These are phyloP conservation scores for Kwoniella sp. DNA, from an alignment of 768 basidiomycete species.

Conservation along the genomic window DNA sequence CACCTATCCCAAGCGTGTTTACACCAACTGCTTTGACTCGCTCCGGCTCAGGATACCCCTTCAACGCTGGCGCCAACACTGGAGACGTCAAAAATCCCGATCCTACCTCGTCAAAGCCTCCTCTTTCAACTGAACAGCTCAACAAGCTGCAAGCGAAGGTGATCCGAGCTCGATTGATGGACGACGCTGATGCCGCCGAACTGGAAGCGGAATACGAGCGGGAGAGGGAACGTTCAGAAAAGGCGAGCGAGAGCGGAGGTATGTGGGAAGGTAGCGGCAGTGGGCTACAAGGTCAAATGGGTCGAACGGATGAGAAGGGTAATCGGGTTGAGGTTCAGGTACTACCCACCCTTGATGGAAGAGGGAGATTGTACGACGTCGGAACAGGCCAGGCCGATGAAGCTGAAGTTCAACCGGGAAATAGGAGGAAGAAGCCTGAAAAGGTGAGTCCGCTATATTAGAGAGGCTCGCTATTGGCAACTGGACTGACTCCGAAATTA, in stretches of 20 bases:
- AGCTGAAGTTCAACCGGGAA: constrained; percentile 62
- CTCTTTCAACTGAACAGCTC: constrained; percentile 61
- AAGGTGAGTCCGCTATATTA: constrained; percentile 58
- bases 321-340: constrained; percentile 73
- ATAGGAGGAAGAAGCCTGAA: constrained; percentile 73
- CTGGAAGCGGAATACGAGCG: constrained; percentile 84
- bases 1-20: constrained; percentile 89
- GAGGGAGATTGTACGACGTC: constrained; percentile 85
- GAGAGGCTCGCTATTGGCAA: no score
- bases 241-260: constrained; percentile 48
- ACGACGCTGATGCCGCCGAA: constrained; percentile 70
- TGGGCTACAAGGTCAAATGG: constrained; percentile 50
- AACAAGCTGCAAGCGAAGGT: constrained; percentile 93
- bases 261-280: constrained; percentile 58
- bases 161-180: constrained; percentile 84
- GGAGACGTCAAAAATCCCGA: constrained; percentile 16
- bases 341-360: constrained; percentile 81
- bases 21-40: constrained; percentile 61
- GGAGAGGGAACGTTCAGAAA: constrained; percentile 60
- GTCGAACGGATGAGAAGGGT: constrained; percentile 48
- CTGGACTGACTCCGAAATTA: constrained; percentile 8
- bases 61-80: constrained; percentile 16
- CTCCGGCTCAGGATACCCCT: constrained; percentile 38
- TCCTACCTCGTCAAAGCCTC: constrained; percentile 45
- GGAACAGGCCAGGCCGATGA: constrained; percentile 70